Conservation (phyloP, 257 asterid genomes). For the Penstemon eatonii region DNA sequence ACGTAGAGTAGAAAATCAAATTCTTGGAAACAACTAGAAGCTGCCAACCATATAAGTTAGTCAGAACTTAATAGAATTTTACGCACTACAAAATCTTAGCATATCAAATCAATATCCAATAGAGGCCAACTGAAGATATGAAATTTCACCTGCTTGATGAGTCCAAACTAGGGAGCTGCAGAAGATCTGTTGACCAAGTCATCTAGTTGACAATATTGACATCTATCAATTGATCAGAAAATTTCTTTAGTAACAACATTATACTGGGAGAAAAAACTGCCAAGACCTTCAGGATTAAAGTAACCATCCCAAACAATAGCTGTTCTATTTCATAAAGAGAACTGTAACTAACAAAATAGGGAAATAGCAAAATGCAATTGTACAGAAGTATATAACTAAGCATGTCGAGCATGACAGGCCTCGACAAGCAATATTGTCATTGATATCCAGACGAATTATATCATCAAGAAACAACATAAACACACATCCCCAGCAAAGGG, state of each 20-base stretch:
- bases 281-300: constrained; percentile 39
- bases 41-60: constrained; percentile 44
- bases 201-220: constrained; percentile 63
- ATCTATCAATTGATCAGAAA: constrained; percentile 85
- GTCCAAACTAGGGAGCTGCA: constrained; percentile 62
- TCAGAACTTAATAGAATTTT: constrained; percentile 34
- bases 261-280: constrained; percentile 27
- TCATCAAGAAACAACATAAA: constrained; percentile 34
- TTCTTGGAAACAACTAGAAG: constrained; percentile 38
- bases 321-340: constrained; percentile 14
- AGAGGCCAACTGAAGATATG: constrained; percentile 30
- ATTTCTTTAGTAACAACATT: constrained; percentile 49
- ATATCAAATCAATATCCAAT: constrained; percentile 16
- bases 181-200: constrained; percentile 79
- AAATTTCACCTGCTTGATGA: constrained; percentile 61
- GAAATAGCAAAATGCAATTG: constrained; percentile 10
- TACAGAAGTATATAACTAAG: background rate
- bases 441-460: constrained; percentile 18
- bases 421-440: constrained; percentile 27
- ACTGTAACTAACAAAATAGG: constrained; percentile 6
- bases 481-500: constrained; percentile 50
- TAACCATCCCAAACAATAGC: constrained; percentile 24
- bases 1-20: constrained; percentile 21
- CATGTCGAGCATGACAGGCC: constrained; percentile 19
- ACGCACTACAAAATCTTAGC: background rate